A percentile compares a stretch with the other conserved stretches of the same genome.
Evolutionary conservation across 208 protist genomes (phyloP).

Genomic region (Zelonia costaricensis): DNA sequence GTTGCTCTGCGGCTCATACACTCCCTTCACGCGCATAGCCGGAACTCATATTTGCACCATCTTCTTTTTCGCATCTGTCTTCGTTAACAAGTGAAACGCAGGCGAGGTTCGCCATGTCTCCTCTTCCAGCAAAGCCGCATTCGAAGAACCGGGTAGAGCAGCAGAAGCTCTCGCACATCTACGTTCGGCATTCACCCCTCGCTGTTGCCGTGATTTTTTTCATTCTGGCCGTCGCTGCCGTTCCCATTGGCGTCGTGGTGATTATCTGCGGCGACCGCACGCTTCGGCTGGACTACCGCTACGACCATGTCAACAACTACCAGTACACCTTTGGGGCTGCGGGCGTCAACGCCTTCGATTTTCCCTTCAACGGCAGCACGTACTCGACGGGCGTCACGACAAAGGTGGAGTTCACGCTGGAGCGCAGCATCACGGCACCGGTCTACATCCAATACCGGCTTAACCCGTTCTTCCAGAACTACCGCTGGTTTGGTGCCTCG

Average conservation of each 20-base stretch:
- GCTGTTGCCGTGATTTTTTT: slow-evolving; percentile 93
- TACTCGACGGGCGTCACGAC: slow-evolving; percentile 47
- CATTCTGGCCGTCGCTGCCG: slow-evolving; percentile 91
- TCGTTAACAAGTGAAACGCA: too few relatives aligned
- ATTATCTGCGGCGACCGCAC: slow-evolving; percentile 76
- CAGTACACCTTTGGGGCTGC: slow-evolving; percentile 19
- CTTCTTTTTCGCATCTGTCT: too few relatives aligned
- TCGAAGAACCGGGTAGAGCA: slow-evolving; percentile 74
- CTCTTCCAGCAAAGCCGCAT: slow-evolving; percentile 40
- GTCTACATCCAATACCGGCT: slow-evolving; percentile 97
- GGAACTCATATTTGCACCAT: too few relatives aligned
- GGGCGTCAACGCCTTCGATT: slow-evolving; percentile 38
- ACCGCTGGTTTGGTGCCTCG: slow-evolving; percentile 91
- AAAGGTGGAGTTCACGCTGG: slow-evolving; percentile 53
- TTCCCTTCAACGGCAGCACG: slow-evolving; percentile 39
- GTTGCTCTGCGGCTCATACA: too few relatives aligned
- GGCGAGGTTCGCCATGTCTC: slow-evolving; percentile 14
- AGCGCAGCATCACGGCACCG: slow-evolving; percentile 78
- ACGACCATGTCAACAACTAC: slow-evolving; percentile 79
- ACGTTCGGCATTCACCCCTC: slow-evolving; percentile 93
- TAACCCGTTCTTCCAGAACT: slow-evolving; percentile 98
- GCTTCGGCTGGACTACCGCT: slow-evolving; percentile 55
- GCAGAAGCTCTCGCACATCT: slow-evolving; percentile 94
- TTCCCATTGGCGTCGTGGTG: slow-evolving; percentile 93
- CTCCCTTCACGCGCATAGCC: too few relatives aligned